Evolutionary conservation across 225 moss, liverwort and hornwort genomes (phyloP).

Genomic region (Polytrichum formosum): DNA sequence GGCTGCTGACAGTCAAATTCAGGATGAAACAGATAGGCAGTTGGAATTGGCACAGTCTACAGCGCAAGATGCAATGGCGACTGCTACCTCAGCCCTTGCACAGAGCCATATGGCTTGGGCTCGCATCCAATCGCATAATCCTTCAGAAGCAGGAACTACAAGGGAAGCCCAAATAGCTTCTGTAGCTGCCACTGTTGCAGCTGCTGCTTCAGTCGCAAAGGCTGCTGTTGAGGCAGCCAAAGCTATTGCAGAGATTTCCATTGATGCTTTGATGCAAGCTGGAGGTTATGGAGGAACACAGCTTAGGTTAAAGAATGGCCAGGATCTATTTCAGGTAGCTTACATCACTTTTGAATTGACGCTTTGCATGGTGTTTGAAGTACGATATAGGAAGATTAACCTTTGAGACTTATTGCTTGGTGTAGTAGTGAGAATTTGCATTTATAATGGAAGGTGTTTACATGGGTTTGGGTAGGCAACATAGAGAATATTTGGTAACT

Average conservation of each 20-base stretch:
- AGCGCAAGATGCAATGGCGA: conserved; percentile 59
- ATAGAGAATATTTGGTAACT: no score
- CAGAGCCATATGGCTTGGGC: conserved; percentile 66
- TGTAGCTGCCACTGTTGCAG: conserved; percentile 83
- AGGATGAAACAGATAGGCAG: conserved; percentile 34
- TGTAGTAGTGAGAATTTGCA: no score
- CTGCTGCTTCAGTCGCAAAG: conserved; percentile 94
- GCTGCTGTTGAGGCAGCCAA: conserved; percentile 96
- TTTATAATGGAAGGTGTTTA: no score
- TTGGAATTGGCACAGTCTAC: conserved; percentile 55
- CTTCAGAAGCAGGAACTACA: conserved; percentile 46
- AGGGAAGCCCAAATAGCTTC: conserved; percentile 65
- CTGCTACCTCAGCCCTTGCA: conserved; percentile 62
- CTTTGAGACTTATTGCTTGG: no score
- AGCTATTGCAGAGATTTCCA: conserved; percentile 82
- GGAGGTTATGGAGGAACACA: conserved; percentile 34
- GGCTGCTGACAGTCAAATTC: conserved; percentile 13
- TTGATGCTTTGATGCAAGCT: conserved; percentile 64
- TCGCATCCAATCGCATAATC: conserved; percentile 49
- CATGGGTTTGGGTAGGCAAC: no score
- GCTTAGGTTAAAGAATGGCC: conserved; percentile 12
- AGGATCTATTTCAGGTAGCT: conserved; percentile 35
- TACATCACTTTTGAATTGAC: not conserved
- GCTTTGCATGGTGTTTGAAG: no score
- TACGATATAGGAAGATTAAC: no score